Conservation (phyloP, 257 asterid species). For the Schizonepeta tenuifolia region DNA sequence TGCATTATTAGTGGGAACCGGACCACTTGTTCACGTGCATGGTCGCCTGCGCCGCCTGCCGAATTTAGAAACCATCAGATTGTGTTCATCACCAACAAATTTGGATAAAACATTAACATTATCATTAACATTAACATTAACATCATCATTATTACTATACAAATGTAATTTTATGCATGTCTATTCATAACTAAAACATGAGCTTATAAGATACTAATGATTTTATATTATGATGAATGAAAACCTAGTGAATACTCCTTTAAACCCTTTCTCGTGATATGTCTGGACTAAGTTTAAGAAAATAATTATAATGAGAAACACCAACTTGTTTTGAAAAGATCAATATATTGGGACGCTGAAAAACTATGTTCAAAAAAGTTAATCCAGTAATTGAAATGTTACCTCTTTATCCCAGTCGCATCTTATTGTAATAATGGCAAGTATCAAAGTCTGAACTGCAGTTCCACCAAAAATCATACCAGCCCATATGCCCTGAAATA, state of each 20-base stretch:
- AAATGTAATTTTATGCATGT: no score
- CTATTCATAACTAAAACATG: no score
- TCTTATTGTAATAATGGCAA: constrained; percentile 50
- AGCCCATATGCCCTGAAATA: constrained; percentile 68
- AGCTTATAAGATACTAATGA: no score
- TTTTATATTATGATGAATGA: no score
- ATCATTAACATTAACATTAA: no score
- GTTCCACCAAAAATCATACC: constrained; percentile 88
- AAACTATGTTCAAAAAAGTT: not conserved
- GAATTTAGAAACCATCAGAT: constrained; percentile 28
- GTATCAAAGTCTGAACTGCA: constrained; percentile 59
- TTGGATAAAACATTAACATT: not conserved
- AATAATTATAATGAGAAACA: no score
- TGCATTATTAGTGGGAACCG: constrained; percentile 21
- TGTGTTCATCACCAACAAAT: not conserved
- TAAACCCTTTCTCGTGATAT: no score
- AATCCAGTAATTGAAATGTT: not conserved
- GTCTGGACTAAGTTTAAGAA: no score
- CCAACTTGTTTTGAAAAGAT: no score
- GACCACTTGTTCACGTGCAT: constrained; percentile 57
- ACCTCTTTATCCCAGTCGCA: constrained; percentile 83
- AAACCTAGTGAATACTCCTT: no score
- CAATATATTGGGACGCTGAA: no score
- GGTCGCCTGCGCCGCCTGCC: constrained; percentile 68
- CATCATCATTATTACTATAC: no score